Percentiles rank a stretch among this genome's conserved stretches.
Evolutionary conservation across 192 early-diverging fungal genomes (phyloP).

Genomic region (Coemansia sp.): DNA sequence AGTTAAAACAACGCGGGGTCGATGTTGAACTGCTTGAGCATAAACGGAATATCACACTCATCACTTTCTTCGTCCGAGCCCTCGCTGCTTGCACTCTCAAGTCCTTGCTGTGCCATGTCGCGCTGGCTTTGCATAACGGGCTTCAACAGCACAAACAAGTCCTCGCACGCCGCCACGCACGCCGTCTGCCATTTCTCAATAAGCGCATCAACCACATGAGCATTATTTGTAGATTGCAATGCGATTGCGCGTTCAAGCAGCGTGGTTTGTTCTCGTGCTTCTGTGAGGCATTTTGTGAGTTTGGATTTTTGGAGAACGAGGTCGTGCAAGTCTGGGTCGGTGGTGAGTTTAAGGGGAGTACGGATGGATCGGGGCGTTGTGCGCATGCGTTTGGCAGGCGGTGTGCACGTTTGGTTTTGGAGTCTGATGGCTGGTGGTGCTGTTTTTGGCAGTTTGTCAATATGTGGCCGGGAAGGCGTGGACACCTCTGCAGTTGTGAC

Average conservation of each 20-base stretch:
- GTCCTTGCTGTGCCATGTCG: slow-evolving; percentile 2
- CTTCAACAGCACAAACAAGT: slow-evolving; percentile 40
- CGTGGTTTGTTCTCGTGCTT: slow-evolving; percentile 17
- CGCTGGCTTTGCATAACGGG: slow-evolving; percentile 42
- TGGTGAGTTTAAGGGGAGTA: background rate
- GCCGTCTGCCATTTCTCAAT: slow-evolving; percentile 45
- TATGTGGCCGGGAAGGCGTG: slow-evolving; percentile 1
- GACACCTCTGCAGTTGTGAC: background rate
- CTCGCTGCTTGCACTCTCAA: background rate
- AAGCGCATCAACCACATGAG: slow-evolving; percentile 20
- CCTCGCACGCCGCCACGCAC: slow-evolving; percentile 33
- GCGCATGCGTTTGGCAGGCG: background rate
- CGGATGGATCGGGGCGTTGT: background rate
- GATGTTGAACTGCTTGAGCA: slow-evolving; percentile 42
- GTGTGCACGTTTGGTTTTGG: background rate
- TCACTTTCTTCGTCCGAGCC: background rate
- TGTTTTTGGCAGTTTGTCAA: background rate
- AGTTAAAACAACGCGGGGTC: slow-evolving; percentile 34
- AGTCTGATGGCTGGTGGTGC: background rate
- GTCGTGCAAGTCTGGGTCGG: too few relatives aligned
- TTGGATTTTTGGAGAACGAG: too few relatives aligned
- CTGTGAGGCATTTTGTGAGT: slow-evolving; percentile 8
- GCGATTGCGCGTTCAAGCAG: slow-evolving; percentile 27
- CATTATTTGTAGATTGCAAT: slow-evolving; percentile 26
- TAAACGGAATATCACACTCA: slow-evolving; percentile 26